Base-by-base conservation (phyloP, 805 yeast species). In the Candida chauliodis region DNA sequence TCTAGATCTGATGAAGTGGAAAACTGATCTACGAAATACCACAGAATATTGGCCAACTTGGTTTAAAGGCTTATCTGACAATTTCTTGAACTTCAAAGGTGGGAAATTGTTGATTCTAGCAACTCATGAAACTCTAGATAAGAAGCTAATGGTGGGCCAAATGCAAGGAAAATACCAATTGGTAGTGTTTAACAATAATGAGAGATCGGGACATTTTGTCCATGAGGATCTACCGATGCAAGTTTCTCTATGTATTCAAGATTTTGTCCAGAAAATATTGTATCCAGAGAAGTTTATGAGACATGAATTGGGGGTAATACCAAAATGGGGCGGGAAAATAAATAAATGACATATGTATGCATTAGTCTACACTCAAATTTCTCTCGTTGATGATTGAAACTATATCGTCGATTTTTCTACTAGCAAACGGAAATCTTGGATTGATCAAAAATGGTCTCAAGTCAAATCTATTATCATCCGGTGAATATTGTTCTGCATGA, bases 81-180 rank as follows among this genome's bases (percentile, higher is more conserved):
- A 67, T 32, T 77, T 76, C 40, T 55, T 71, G 8, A 40, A 40
- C 1, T 56, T 73, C 33, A 59, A 56, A 13, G 48, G 49, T 5
- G 79, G 90, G 0, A 84, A 88, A 51, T 50, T 93, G 37, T 70
- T 93, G 28, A 71, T 93, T 1, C 61, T 95, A 11, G 95, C 98
- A 0, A 95, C 95, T 3, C 84, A 90, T 37, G 97, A 93, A 48
- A 79, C 84, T 15, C 69, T 95, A 21, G 99, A 93, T 60, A 88
- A 83, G 46, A 76, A 76, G 26, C 67, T 93, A 34, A 88, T 90
- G 59, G 80, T 93, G 36, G 99, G 97, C 1, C 99, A 95, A 60
- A 93, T 93, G 99, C 98, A 90, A 61, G 99, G 99, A 1, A 82
- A 80, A 56, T 93, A 84, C 58, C 99, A 95, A 61, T 71, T 93